A percentile compares a stretch with the other conserved stretches of the same genome.
Conservation (phyloP, 208 protist genomes). For the Trypanosoma cruzi region DNA sequence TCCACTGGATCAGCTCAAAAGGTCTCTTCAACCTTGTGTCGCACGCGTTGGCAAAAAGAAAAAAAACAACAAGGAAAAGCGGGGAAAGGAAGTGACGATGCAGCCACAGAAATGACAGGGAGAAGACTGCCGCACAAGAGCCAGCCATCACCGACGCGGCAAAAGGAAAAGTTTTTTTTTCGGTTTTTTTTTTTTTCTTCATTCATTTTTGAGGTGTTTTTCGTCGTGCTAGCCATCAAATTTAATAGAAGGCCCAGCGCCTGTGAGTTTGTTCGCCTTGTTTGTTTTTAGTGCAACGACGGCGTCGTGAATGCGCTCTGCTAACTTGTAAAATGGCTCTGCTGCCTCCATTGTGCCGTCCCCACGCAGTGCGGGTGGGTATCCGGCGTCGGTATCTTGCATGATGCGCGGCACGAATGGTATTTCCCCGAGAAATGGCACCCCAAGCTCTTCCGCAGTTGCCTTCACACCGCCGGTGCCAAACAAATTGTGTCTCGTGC, state of each 20-base stretch:
- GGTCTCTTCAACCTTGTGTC: too few relatives aligned
- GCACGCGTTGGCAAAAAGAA: too few relatives aligned
- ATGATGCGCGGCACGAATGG: conserved; percentile 93
- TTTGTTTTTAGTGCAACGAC: conserved; percentile 30
- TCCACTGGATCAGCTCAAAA: conserved; percentile 6
- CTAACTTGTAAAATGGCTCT: conserved; percentile 84
- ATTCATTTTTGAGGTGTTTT: not conserved
- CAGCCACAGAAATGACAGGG: not conserved
- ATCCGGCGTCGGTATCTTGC: conserved; percentile 90
- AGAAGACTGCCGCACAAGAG: not conserved
- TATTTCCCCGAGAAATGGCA: conserved; percentile 94
- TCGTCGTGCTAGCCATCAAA: conserved; percentile 35
- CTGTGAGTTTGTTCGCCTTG: not conserved
- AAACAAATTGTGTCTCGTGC: conserved; percentile 92
- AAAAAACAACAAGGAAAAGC: not conserved
- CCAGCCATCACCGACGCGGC: too few relatives aligned
- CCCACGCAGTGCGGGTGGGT: conserved; percentile 88
- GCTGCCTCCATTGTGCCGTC: conserved; percentile 62
- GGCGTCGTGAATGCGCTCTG: conserved; percentile 45
- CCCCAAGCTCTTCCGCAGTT: conserved; percentile 83
- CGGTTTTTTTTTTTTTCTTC: not conserved
- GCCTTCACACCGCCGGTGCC: conserved; percentile 87
- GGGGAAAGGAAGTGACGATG: not conserved
- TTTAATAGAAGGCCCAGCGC: conserved; percentile 35
- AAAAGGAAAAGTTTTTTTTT: not conserved